phyloP scores from a whole-genome alignment of 169 alveolate genomes.

The Theileria orientalis region DNA sequence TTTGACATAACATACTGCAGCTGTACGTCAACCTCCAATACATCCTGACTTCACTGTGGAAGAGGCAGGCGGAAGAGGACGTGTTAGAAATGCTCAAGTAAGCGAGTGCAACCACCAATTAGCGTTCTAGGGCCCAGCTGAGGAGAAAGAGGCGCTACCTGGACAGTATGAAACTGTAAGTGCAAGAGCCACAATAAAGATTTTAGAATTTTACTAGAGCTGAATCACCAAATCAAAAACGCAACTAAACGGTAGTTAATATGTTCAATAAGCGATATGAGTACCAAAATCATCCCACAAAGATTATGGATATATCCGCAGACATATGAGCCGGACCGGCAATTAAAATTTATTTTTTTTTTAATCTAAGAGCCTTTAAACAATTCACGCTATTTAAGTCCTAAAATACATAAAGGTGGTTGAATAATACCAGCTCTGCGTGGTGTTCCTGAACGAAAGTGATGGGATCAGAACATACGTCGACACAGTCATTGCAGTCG shows the following conservation, averaged over 20 bases:
- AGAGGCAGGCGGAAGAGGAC: slow-evolving; percentile 63
- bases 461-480: background rate
- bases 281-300: background rate
- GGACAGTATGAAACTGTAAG: slow-evolving; percentile 72
- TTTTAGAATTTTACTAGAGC: slow-evolving; percentile 40
- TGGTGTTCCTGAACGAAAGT: background rate
- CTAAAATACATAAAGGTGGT: background rate
- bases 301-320: background rate
- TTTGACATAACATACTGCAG: slow-evolving; percentile 24
- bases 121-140: slow-evolving; percentile 56
- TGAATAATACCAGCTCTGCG: background rate
- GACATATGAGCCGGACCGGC: background rate
- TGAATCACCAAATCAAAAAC: slow-evolving; percentile 18
- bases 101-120: background rate
- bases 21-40: slow-evolving; percentile 71
- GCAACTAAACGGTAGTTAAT: background rate
- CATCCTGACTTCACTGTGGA: slow-evolving; percentile 56
- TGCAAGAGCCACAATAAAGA: slow-evolving; percentile 14
- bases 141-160: slow-evolving; percentile 67
- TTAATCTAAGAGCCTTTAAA: background rate
- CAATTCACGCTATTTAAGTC: background rate
- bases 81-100: slow-evolving; percentile 51
- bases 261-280: background rate
- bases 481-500: background rate
- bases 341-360: background rate